Evolutionary conservation across 2,329 filamentous ascomycete species (phyloP).

Genomic region (Aureobasidium uvarum): DNA sequence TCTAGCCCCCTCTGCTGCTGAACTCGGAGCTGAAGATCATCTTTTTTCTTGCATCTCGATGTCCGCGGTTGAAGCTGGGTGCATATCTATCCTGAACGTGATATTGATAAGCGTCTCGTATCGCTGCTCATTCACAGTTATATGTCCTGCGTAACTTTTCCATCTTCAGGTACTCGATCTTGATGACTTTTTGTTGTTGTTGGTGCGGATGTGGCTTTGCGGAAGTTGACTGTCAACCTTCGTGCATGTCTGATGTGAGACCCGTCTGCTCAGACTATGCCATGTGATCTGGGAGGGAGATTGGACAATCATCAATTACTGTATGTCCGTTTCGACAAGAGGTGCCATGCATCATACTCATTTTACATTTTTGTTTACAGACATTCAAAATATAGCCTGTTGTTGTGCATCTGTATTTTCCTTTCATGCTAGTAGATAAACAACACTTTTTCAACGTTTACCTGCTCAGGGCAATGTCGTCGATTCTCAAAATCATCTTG

Average conservation of each 20-base stretch:
- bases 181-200: not conserved
- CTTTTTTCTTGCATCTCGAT: not conserved
- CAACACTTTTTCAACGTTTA: constrained; percentile 29
- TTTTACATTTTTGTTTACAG: constrained; percentile 25
- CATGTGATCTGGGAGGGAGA: not conserved
- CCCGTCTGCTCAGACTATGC: not conserved
- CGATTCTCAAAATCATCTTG: constrained; percentile 82
- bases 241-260: constrained; percentile 9
- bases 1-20: constrained; percentile 10
- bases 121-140: too few relatives aligned
- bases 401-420: not conserved
- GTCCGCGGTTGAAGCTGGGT: not conserved
- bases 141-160: not conserved
- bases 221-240: constrained; percentile 1
- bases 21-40: not conserved
- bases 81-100: not conserved
- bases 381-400: constrained; percentile 20
- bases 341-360: not conserved
- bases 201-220: constrained; percentile 7
- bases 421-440: not conserved
- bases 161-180: too few relatives aligned
- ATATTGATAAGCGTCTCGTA: too few relatives aligned
- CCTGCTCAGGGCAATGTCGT: constrained; percentile 59
- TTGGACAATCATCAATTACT: not conserved
- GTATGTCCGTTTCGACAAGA: not conserved